These are phyloP conservation scores for Parasarocladium wereldwijsianum DNA, from an alignment of 2,329 filamentous ascomycete genomes.

Conservation along the genomic window DNA sequence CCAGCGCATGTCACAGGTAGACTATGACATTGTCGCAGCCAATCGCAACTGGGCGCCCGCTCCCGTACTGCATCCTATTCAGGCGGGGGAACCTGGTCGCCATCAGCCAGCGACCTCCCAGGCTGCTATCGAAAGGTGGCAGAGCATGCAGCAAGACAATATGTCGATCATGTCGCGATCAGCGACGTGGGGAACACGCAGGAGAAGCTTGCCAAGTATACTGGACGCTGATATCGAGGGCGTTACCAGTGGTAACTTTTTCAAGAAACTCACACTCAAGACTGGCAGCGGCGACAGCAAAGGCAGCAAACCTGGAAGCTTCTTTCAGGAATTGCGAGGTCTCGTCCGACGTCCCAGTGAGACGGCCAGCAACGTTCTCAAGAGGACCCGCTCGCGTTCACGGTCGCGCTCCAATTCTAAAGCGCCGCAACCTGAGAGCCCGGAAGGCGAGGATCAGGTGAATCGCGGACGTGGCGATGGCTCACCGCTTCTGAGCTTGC, in stretches of 20 bases:
- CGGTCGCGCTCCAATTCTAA: constrained; percentile 1
- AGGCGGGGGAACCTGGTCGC: constrained; percentile 12
- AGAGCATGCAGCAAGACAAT: constrained; percentile 37
- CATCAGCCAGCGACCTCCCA: constrained; percentile 36
- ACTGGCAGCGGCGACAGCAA: constrained; percentile 20
- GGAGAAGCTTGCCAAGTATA: constrained; percentile 46
- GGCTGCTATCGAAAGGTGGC: constrained; percentile 37
- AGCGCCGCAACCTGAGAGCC: constrained; percentile 2
- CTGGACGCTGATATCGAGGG: constrained; percentile 39
- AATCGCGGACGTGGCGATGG: constrained; percentile 7
- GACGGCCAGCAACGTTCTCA: constrained; percentile 24
- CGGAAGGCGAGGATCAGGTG: neutral
- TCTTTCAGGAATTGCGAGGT: constrained; percentile 33
- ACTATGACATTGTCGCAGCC: constrained; percentile 33
- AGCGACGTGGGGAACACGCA: constrained; percentile 56
- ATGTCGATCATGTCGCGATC: constrained; percentile 45
- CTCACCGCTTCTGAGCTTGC: constrained; percentile 29
- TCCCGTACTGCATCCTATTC: constrained; percentile 31
- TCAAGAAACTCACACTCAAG: constrained; percentile 46
- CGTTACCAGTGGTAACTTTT: constrained; percentile 42
- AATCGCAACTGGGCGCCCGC: constrained; percentile 34
- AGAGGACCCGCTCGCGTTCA: constrained; percentile 18
- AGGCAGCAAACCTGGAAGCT: constrained; percentile 29
- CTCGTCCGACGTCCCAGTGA: constrained; percentile 37
- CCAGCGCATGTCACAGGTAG: constrained; percentile 26